Conservation (phyloP, 2,329 filamentous ascomycete genomes). For the Purpureocillium lavendulum region DNA sequence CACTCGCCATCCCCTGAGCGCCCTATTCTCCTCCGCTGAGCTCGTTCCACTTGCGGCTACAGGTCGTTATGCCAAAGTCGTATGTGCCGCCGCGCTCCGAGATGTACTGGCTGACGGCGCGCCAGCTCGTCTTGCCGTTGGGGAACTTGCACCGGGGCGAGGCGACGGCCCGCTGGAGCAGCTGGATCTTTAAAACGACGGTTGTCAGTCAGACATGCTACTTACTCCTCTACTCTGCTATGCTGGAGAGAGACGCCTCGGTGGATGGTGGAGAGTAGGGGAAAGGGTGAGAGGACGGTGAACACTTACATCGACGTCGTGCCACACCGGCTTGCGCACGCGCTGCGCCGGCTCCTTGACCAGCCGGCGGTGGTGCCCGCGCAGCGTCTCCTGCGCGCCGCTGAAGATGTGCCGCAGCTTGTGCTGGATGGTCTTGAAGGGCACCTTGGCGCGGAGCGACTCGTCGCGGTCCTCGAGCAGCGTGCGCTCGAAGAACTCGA, state of each 20-base stretch:
- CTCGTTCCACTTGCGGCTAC: conserved; percentile 49
- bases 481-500: background rate
- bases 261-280: background rate
- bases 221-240: too few relatives aligned
- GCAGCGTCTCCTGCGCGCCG: conserved; percentile 3
- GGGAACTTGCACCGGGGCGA: conserved; percentile 23
- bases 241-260: too few relatives aligned
- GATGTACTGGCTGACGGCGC: conserved; percentile 47
- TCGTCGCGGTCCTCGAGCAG: background rate
- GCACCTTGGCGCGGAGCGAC: background rate
- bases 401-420: background rate
- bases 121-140: conserved; percentile 43
- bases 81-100: conserved; percentile 43
- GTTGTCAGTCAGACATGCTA: background rate
- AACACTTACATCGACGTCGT: background rate
- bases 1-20: too few relatives aligned
- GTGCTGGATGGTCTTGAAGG: conserved; percentile 2
- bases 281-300: too few relatives aligned
- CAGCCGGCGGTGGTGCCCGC: conserved; percentile 1
- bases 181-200: conserved; percentile 26
- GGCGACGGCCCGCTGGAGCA: conserved; percentile 35
- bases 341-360: background rate
- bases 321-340: conserved; percentile 4
- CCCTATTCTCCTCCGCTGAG: conserved; percentile 20
- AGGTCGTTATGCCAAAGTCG: conserved; percentile 50